phyloP scores from a whole-genome alignment of 2,329 filamentous ascomycete genomes.

The Arthrinium puccinioides region DNA sequence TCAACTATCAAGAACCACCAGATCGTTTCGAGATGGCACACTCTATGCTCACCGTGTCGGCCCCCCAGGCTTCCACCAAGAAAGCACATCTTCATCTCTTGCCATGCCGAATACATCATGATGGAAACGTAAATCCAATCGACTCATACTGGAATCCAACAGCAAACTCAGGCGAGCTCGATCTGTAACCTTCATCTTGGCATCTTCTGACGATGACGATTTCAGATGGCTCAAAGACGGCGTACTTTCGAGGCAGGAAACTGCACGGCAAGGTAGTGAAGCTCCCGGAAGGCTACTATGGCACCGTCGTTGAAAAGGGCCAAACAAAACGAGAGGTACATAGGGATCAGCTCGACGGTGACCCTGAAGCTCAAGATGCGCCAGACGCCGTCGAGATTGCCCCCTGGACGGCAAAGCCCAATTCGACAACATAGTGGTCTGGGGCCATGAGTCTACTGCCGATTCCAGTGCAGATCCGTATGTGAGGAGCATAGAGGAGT shows the following conservation, averaged over 20 bases:
- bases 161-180: not conserved
- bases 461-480: conserved; percentile 61
- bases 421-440: conserved; percentile 75
- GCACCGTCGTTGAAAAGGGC: conserved; percentile 49
- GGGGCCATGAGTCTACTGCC: conserved; percentile 68
- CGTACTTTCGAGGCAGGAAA: conserved; percentile 75
- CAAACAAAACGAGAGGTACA: conserved; percentile 24
- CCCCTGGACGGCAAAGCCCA: conserved; percentile 55
- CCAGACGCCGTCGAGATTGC: conserved; percentile 42
- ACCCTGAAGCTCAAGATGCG: conserved; percentile 35
- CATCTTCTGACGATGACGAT: not conserved
- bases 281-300: conserved; percentile 66
- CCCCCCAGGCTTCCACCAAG: conserved; percentile 7
- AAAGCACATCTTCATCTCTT: conserved; percentile 49
- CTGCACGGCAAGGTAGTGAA: conserved; percentile 60
- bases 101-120: conserved; percentile 73
- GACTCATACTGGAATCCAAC: conserved; percentile 64
- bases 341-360: conserved; percentile 20
- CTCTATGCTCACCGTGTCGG: conserved; percentile 16
- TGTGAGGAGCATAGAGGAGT: conserved; percentile 70
- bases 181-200: not conserved
- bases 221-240: conserved; percentile 41
- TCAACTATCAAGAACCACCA: not conserved
- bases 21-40: conserved; percentile 15
- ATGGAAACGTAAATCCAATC: conserved; percentile 59